Conservation (phyloP, 257 asterid species). For the Hygrophila difformis region DNA sequence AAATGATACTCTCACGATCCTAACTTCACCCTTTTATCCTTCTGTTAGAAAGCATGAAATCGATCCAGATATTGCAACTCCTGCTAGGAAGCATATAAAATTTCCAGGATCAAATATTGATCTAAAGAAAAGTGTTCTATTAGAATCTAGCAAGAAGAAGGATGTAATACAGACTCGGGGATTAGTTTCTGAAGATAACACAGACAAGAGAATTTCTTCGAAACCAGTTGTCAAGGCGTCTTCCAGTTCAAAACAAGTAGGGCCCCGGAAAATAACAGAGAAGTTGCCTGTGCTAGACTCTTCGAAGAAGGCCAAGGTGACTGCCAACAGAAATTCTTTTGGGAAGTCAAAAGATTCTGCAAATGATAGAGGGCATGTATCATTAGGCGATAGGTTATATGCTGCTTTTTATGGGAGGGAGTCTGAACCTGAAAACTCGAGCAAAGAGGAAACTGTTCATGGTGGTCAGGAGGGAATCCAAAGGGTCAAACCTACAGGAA, state of each 20-base stretch:
- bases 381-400: conserved; percentile 38
- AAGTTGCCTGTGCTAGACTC: conserved; percentile 19
- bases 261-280: conserved; percentile 27
- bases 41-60: conserved; percentile 59
- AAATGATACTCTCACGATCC: not conserved
- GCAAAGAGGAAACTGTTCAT: conserved; percentile 11
- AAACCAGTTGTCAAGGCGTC: conserved; percentile 31
- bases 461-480: conserved; percentile 22
- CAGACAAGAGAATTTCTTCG: conserved; percentile 22
- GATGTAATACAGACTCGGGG: conserved; percentile 14
- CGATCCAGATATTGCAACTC: conserved; percentile 39
- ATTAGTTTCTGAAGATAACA: conserved; percentile 20
- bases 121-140: conserved; percentile 18
- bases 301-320: conserved; percentile 31
- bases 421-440: conserved; percentile 26
- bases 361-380: conserved; percentile 20
- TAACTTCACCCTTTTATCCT: conserved; percentile 12
- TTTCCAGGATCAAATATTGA: conserved; percentile 44
- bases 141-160: conserved; percentile 21
- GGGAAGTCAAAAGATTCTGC: conserved; percentile 23
- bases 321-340: conserved; percentile 19
- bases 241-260: conserved; percentile 21
- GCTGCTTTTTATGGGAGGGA: conserved; percentile 17
- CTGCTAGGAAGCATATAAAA: conserved; percentile 58
- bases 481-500: conserved; percentile 26